Evolutionary conservation across 352 stramenopile genomes (phyloP).

Genomic region (Pythium folliculosum): DNA sequence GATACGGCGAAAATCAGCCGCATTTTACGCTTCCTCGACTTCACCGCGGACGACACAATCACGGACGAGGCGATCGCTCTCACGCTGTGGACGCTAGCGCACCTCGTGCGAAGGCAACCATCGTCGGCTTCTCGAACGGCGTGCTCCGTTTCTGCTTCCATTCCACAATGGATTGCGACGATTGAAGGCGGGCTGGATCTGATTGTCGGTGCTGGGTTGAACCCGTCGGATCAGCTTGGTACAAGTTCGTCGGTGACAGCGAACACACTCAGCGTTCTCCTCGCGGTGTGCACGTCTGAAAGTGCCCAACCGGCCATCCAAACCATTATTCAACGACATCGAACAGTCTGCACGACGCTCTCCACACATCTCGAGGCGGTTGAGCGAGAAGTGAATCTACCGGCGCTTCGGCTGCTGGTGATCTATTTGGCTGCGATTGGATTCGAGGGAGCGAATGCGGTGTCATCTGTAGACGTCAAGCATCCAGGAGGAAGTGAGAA

Average conservation of each 20-base stretch:
- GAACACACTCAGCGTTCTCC: conserved; percentile 48
- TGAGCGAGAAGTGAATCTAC: conserved; percentile 44
- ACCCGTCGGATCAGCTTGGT: conserved; percentile 36
- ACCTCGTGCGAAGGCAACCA: conserved; percentile 36
- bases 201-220: conserved; percentile 41
- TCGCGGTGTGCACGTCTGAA: conserved; percentile 17
- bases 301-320: neutral
- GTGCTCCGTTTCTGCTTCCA: conserved; percentile 1
- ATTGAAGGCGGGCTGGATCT: conserved; percentile 34
- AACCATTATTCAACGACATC: conserved; percentile 16
- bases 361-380: conserved; percentile 54
- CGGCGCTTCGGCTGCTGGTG: conserved; percentile 48
- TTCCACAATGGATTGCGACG: conserved; percentile 40
- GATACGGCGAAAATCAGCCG: conserved; percentile 33
- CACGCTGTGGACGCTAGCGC: conserved; percentile 45
- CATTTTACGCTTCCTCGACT: conserved; percentile 50
- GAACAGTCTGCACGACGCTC: conserved; percentile 44
- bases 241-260: conserved; percentile 35
- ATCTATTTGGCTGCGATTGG: conserved; percentile 33
- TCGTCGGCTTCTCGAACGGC: neutral
- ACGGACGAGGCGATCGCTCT: conserved; percentile 38
- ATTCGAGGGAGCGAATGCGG: neutral
- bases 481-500: conserved; percentile 25
- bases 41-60: conserved; percentile 31
- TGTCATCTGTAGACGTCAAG: neutral